These are phyloP conservation scores for Quercus lobata DNA, from an alignment of 331 rosid genomes.

Conservation along the genomic window DNA sequence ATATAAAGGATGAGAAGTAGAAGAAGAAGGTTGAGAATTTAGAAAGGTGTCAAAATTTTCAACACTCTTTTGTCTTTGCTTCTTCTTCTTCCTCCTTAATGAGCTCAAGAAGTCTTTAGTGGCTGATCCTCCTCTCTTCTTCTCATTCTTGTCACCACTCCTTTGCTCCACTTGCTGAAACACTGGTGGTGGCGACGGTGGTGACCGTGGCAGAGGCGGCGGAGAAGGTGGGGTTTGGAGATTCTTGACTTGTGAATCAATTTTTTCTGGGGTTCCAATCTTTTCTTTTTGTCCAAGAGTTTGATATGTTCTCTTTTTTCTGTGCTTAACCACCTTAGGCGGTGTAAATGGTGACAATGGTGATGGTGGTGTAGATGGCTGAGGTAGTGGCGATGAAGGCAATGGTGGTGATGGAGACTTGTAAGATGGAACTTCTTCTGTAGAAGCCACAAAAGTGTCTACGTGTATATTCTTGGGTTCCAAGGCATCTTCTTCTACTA, in stretches of 20 bases:
- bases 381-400: neutral
- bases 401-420: neutral
- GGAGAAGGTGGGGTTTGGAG: neutral
- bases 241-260: slow-evolving; percentile 3
- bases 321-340: slow-evolving; percentile 20
- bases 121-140: slow-evolving; percentile 37
- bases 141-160: slow-evolving; percentile 33
- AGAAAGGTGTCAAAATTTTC: slow-evolving; percentile 51
- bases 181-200: neutral
- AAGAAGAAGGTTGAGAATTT: slow-evolving; percentile 16
- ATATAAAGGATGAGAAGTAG: slow-evolving; percentile 6
- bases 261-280: neutral
- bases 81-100: slow-evolving; percentile 56
- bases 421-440: slow-evolving; percentile 20
- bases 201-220: neutral
- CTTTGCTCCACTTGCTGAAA: slow-evolving; percentile 17
- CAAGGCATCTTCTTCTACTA: slow-evolving; percentile 11
- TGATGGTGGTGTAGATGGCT: neutral
- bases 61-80: slow-evolving; percentile 57
- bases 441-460: neutral
- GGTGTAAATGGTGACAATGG: slow-evolving; percentile 13
- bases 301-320: slow-evolving; percentile 32
- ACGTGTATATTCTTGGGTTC: slow-evolving; percentile 2
- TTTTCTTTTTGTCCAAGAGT: slow-evolving; percentile 15
- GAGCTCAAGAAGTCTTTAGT: slow-evolving; percentile 54